Base-by-base conservation (phyloP, 768 basidiomycete species). In the Peribolospora kevripleyi region DNA sequence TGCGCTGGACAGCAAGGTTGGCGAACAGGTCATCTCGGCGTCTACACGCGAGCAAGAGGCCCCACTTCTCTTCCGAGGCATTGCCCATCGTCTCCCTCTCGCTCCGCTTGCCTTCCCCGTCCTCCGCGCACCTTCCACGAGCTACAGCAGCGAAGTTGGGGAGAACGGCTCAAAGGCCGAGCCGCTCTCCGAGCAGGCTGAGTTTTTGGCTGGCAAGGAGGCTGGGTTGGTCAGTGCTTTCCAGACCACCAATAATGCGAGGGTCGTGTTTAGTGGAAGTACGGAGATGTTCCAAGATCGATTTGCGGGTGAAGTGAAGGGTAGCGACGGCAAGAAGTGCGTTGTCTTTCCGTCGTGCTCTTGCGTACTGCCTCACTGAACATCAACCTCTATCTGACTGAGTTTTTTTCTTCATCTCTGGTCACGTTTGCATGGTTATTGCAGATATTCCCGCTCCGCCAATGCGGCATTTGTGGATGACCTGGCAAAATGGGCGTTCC, bases 401-500 rank as follows among this genome's bases (percentile, higher is more conserved):
- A 25, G 25, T 25, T 25, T 25, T 54, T 47, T 38, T 41, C 14
- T 56, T 43, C 13, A 36, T 47, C 2, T 7, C 38, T 39, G 11
- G 42, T 8, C 7, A 25, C 10, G 1, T 39, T 4, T 39, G 14
- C 37, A 46, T 63, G 64, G 10, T n/a, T 54, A 5, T 3, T 13
- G 6, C 59, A 79, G 79, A 48, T 78, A 77, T 7, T 69, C 72
- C 14, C 70, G 74, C 53, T 77, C 81, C 2, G 84, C 82, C 13
- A 98, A 98, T 65, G 69, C 70, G 6, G 76, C 76, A 55, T 81
- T 93, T 58, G 75, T 72, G 3, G 69, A 72, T 51, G 86, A 91
- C 59, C 67, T 97, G 47, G 75, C 80, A 3, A 74, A 77, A 5
- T 98, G 91, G 91, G 76, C 81, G 0, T 91, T 97, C 79, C 82